phyloP scores from a whole-genome alignment of 345 rosid genomes.

The Microcos paniculata region DNA sequence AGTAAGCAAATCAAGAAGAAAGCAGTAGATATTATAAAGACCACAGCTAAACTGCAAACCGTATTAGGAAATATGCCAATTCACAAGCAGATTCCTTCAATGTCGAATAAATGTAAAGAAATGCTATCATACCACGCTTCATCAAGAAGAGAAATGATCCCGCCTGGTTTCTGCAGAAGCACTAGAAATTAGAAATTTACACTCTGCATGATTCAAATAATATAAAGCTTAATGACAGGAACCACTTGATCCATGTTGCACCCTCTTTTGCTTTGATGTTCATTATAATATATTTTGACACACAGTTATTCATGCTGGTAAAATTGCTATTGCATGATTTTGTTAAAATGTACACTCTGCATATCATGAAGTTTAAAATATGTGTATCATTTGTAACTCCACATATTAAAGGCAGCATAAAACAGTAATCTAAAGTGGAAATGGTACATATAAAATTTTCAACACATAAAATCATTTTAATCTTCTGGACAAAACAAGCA shows the following conservation, averaged over 20 bases:
- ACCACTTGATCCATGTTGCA: background rate
- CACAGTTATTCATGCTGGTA: background rate
- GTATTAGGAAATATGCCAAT: too few species aligned
- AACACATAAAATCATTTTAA: background rate
- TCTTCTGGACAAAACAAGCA: background rate
- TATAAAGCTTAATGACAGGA: background rate
- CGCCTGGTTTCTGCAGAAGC: slow-evolving; percentile 83
- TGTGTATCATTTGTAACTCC: background rate
- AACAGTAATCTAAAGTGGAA: background rate
- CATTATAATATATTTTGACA: background rate
- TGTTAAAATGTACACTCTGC: background rate
- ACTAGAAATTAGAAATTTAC: slow-evolving; percentile 26
- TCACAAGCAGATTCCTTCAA: background rate
- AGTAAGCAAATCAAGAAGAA: slow-evolving; percentile 20
- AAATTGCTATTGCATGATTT: background rate
- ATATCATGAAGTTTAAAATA: background rate
- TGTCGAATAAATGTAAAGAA: slow-evolving; percentile 17
- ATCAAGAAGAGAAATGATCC: slow-evolving; percentile 84
- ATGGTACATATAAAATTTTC: background rate
- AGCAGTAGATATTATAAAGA: background rate
- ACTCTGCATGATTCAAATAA: background rate
- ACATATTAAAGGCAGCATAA: background rate
- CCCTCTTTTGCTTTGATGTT: background rate
- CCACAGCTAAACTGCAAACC: background rate
- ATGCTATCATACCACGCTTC: slow-evolving; percentile 75